Evolutionary conservation across 306 rosid species (phyloP), one percentile per base, ranked within the genome.

Genomic region (Cicer chorassanicum): DNA sequence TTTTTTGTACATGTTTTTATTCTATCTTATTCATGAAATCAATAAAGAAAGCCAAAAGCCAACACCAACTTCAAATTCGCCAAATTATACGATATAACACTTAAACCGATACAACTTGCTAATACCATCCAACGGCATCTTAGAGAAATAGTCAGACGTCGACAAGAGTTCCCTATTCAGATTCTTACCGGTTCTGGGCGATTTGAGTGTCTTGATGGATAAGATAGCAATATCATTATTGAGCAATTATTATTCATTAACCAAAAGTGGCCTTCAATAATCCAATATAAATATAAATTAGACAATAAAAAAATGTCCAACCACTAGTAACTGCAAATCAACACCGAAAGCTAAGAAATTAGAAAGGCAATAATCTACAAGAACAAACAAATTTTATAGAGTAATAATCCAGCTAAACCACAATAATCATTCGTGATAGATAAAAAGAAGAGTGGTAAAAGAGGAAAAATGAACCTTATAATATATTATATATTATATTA

Each of bases 71-170:
- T 14, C 34, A 65, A 63, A 45, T 56, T 38, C 13, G 40, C 55
- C 19, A 65, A 55, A 73, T 49, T 38, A 76, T 63, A 64, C 44
- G 73, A 78, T 79, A 72, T 3, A 72, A 53, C 42, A 41, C 24
- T 34, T 13, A 40, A 71, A 50, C 67, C 67, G 29, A 62, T 21
- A 41, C 39, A 41, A 51, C 45, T 60, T 60, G 65, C 6, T 9
- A n/a, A 40, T 24, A 70, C 57, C 76, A 60, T 46, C 62, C 44
- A 78, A 61, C 65, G 73, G 21, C 43, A 9, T 14, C 21, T 61
- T 62, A 49, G 29, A 78, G 29, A 68, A 34, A 49, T 14, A 40
- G 7, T 70, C 40, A 41, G 48, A 61, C 29, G 55, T 60, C 34
- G 24, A 70, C 82, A 59, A 46, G 34, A 15, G 59, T 12, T 53